Conservation (phyloP, 805 yeast species). For the Yamadazyma ubonensis region DNA sequence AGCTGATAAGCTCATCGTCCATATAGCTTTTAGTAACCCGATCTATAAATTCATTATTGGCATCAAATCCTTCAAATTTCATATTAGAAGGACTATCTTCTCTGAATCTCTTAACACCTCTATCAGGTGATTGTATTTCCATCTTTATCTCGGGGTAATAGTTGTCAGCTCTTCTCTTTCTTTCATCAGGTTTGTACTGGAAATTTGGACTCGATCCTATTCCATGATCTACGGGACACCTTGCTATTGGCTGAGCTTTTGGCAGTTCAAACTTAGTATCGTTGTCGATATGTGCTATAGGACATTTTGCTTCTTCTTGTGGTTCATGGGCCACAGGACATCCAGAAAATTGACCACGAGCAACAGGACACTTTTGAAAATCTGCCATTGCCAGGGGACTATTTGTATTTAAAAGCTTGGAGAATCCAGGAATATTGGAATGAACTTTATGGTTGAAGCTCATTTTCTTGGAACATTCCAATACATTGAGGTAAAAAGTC, state of each 20-base stretch:
- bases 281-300: slow-evolving; percentile 26
- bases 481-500: slow-evolving; percentile 40
- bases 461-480: slow-evolving; percentile 29
- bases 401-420: slow-evolving; percentile 4
- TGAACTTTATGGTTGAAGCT: slow-evolving; percentile 31
- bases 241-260: neutral
- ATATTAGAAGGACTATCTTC: neutral
- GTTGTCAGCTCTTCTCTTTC: neutral
- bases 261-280: neutral
- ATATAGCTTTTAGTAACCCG: slow-evolving; percentile 4
- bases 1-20: slow-evolving; percentile 4
- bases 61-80: neutral
- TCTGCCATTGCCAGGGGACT: neutral
- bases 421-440: slow-evolving; percentile 29
- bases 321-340: slow-evolving; percentile 19
- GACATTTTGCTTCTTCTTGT: slow-evolving; percentile 24
- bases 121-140: too few relatives aligned
- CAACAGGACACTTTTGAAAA: slow-evolving; percentile 15
- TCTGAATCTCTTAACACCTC: neutral
- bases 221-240: neutral
- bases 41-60: slow-evolving; percentile 1
- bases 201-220: too few relatives aligned
- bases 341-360: neutral
- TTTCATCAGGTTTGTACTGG: slow-evolving; percentile 1
- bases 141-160: too few relatives aligned